Evolutionary conservation across 2,329 filamentous ascomycete species (phyloP), one percentile per base, ranked within the genome.

Genomic region (Colletotrichum limetticola): DNA sequence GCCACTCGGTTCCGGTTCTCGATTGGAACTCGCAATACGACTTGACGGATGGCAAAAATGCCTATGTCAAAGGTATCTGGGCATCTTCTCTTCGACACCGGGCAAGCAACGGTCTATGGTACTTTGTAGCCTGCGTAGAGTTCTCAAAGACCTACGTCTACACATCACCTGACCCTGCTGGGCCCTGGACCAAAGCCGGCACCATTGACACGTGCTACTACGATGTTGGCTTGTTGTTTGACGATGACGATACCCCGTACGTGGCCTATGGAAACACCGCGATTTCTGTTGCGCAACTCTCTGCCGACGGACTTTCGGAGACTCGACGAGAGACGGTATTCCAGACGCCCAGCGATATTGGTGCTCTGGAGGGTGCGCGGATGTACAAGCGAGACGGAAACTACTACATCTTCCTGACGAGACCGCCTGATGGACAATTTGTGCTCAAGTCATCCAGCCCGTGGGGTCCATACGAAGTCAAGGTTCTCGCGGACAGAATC

Each of bases 21-120:
- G 75, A 84, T 57, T 88, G 84, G 78, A 82, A 82, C 22, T 71
- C 79, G 22, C 80, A 80, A 14, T 88, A 88, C 78, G 79, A 85
- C 76, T 77, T 89, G 32, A 79, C 80, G 11, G 81, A 80, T 4
- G 80, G 81, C 4, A 78, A 80, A 3, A 78, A 80, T 1, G 87
- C 87, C 0, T 91, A 91, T 72, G 82, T 86, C 6, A 82, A 85
- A 60, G 89, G 89, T 0, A 88, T 87, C n/a, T 91, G 86, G 85
- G 89, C 89, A 0, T 88, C 85, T 2, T 85, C 84, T 0, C 79
- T 89, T 72, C 80, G 84, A 3, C 88, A 89, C 76, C 68, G 75
- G 16, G 59, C 73, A 59, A 68, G 62, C 52, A 67, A 75, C n/a
- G 72, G 65, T 0, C 1, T 67, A 2, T 76, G 57, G 61, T 76